phyloP scores from a whole-genome alignment of 2,329 filamentous ascomycete genomes.

The Cladosporium sp. region DNA sequence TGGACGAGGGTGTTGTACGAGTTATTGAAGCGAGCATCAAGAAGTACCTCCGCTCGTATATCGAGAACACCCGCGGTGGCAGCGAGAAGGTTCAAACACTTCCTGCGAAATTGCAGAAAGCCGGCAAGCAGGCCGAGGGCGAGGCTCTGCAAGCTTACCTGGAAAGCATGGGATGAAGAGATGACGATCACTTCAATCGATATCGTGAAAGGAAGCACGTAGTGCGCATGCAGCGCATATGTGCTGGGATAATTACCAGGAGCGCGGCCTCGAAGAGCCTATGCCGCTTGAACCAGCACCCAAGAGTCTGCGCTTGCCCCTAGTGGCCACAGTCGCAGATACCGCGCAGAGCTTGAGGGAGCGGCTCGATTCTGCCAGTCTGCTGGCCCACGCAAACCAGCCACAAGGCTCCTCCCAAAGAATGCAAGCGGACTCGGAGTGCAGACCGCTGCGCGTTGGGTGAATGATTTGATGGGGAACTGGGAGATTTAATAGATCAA shows the following conservation, averaged over 20 bases:
- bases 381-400: background rate
- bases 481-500: background rate
- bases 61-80: constrained; percentile 8
- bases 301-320: background rate
- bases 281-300: background rate
- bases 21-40: constrained; percentile 45
- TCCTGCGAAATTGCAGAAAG: constrained; percentile 10
- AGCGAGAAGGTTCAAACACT: constrained; percentile 10
- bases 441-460: background rate
- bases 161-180: constrained; percentile 14
- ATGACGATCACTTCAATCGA: background rate
- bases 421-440: background rate
- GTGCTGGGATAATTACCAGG: background rate
- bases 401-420: background rate
- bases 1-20: constrained; percentile 56
- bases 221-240: background rate
- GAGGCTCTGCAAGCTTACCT: constrained; percentile 9
- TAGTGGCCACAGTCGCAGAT: background rate
- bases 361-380: background rate
- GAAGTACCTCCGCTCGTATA: constrained; percentile 1
- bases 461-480: background rate
- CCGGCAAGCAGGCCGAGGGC: constrained; percentile 8
- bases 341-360: background rate
- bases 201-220: background rate
- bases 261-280: background rate